Percentiles rank a stretch among this genome's conserved stretches.
These are phyloP conservation scores for Ostreobium quekettii DNA, from an alignment of 139 green algal genomes.

Conservation along the genomic window DNA sequence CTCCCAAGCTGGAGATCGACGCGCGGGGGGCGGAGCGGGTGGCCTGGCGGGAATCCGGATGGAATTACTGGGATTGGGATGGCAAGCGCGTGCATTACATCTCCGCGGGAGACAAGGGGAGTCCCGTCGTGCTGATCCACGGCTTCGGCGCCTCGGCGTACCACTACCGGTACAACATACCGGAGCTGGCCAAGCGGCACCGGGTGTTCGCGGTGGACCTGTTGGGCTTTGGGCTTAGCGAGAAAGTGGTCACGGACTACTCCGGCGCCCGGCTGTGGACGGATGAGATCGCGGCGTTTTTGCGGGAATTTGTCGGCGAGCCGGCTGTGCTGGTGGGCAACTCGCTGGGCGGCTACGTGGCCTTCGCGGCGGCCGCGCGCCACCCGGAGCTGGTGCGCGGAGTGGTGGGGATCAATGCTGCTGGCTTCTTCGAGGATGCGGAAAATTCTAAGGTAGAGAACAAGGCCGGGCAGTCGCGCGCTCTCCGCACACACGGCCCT, in stretches of 20 bases:
- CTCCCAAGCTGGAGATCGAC: slow-evolving; percentile 6
- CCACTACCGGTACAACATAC: slow-evolving; percentile 48
- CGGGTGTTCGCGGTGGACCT: slow-evolving; percentile 55
- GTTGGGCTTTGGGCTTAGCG: slow-evolving; percentile 54
- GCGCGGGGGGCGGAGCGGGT: neutral
- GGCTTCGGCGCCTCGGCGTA: slow-evolving; percentile 54
- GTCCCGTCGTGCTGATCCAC: slow-evolving; percentile 43
- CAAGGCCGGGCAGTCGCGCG: no score
- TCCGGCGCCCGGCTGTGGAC: slow-evolving; percentile 18
- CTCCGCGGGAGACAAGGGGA: slow-evolving; percentile 13
- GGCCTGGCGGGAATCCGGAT: slow-evolving; percentile 21
- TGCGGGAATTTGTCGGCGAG: slow-evolving; percentile 10
- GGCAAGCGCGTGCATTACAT: slow-evolving; percentile 42
- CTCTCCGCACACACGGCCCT: no score
- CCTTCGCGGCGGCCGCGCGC: slow-evolving; percentile 30
- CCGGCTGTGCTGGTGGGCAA: slow-evolving; percentile 38
- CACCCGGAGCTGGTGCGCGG: slow-evolving; percentile 44
- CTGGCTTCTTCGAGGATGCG: slow-evolving; percentile 46
- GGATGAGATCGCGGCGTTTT: slow-evolving; percentile 10
- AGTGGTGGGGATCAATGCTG: slow-evolving; percentile 49
- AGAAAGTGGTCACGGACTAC: slow-evolving; percentile 48
- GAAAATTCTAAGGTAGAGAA: slow-evolving; percentile 4
- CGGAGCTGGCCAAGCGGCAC: slow-evolving; percentile 38
- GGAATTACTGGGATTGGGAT: slow-evolving; percentile 48
- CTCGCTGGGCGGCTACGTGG: slow-evolving; percentile 48